phyloP scores from a whole-genome alignment of 2,329 filamentous ascomycete genomes.

The Cytospora paraplurivora region DNA sequence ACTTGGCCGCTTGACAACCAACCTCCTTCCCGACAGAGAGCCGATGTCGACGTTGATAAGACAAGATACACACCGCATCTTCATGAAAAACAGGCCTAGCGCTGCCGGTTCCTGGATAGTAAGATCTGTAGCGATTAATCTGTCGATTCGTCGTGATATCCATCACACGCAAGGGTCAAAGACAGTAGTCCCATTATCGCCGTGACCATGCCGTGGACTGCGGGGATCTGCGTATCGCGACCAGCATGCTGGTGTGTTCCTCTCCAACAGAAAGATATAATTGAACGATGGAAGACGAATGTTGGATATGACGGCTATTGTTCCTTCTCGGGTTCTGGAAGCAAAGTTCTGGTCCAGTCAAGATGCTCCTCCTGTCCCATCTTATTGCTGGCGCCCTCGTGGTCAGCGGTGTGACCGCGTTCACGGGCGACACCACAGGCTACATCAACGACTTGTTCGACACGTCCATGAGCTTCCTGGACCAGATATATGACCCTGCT shows the following conservation, averaged over 20 bases:
- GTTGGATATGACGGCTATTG: background rate
- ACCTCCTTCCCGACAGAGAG: background rate
- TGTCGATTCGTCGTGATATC: conserved; percentile 5
- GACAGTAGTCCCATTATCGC: conserved; percentile 11
- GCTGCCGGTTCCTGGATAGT: conserved; percentile 9
- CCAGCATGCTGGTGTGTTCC: background rate
- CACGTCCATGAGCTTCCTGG: conserved; percentile 58
- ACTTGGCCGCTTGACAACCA: background rate
- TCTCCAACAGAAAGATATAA: background rate
- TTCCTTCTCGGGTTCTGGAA: no score
- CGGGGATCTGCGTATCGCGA: conserved; percentile 23
- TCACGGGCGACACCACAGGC: conserved; percentile 16
- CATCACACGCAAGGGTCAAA: conserved; percentile 8
- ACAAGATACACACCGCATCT: background rate
- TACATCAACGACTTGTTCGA: conserved; percentile 40
- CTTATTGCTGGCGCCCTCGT: conserved; percentile 19
- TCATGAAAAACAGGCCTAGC: background rate
- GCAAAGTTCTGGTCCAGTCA: no score
- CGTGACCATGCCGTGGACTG: conserved; percentile 13
- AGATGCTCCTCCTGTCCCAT: conserved; percentile 18
- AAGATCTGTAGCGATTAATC: background rate
- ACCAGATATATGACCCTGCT: conserved; percentile 54
- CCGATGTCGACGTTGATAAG: background rate
- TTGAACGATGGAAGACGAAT: background rate
- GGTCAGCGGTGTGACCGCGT: conserved; percentile 11